Evolutionary conservation across 75 land plant genomes (phyloP).

Genomic region (Ceratopteris richardii): DNA sequence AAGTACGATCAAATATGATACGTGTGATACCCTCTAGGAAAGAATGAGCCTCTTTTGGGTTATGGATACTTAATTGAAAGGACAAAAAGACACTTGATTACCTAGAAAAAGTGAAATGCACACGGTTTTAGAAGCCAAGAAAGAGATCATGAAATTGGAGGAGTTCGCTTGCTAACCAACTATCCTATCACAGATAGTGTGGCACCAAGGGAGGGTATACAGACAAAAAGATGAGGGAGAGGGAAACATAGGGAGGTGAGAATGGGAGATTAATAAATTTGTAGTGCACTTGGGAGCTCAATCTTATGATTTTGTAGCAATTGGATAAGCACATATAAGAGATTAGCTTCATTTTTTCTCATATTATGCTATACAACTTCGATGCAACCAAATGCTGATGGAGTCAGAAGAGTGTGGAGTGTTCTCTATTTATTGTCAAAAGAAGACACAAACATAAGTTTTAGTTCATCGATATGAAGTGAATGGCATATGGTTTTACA

Average conservation of each 20-base stretch:
- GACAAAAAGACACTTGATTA: too few species aligned
- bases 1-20: too few species aligned
- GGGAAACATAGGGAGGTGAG: slow-evolving; percentile 9
- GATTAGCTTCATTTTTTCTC: slow-evolving; percentile 85
- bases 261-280: slow-evolving; percentile 76
- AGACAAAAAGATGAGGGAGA: too few species aligned
- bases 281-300: slow-evolving; percentile 76
- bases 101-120: too few species aligned
- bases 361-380: slow-evolving; percentile 95
- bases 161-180: too few species aligned
- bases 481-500: slow-evolving; percentile 99
- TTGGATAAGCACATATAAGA: slow-evolving; percentile 85
- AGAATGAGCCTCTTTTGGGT: too few species aligned
- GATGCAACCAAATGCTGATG: slow-evolving; percentile 70
- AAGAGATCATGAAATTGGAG: too few species aligned
- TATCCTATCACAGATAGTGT: too few species aligned
- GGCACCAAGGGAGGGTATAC: too few species aligned
- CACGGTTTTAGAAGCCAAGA: too few species aligned
- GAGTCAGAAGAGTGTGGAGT: slow-evolving; percentile 99
- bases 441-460: slow-evolving; percentile 85
- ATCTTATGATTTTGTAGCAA: slow-evolving; percentile 85
- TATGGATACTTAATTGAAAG: too few species aligned
- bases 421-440: slow-evolving; percentile 97
- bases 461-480: slow-evolving; percentile 99
- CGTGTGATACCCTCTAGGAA: too few species aligned